Evolutionary conservation across 2,329 filamentous ascomycete genomes (phyloP), one percentile per base, ranked within the genome.

Genomic region (Pseudogymnoascus sp.): DNA sequence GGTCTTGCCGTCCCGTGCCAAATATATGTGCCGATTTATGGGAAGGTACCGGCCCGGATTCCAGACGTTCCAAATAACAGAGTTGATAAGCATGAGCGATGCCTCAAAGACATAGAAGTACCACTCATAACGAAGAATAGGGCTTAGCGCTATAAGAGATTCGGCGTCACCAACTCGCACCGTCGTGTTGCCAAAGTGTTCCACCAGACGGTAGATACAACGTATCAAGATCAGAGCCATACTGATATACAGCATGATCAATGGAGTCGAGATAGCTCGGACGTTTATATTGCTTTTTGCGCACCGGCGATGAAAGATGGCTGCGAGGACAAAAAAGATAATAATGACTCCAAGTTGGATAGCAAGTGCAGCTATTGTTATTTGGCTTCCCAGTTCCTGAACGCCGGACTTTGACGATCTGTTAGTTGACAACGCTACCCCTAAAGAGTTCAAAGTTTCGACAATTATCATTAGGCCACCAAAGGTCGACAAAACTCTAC

Each of bases 61-160:
- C 9, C 77, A 72, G 4, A 75, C 38, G 62, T 82, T 84, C 71
- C 79, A 76, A 68, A 84, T 68, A 39, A 74, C 67, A 17, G 73
- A 74, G 65, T 84, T 84, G 60, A 66, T 48, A 2, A 83, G 68
- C 81, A 84, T 84, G 15, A 81, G 67, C 0, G 68, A 66, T 3
- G 76, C 79, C 71, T 84, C 81, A 63, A 84, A 84, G 17, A 83
- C 74, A 65, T 80, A 82, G 62, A 84, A 84, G 71, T 78, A 84
- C 75, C 76, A 81, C 69, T 84, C 81, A 66, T 82, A 79, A 25
- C 79, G 76, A 39, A 83, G 65, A 33, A 81, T 70, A 0, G 78
- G 75, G 17, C 74, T 77, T 2, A 80, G 64, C 1, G 64, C 66
- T 41, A 63, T 68, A 8, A 72, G 71, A 39, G 75, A 70, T 36